Percentiles rank a stretch among this genome's conserved stretches.
Conservation (phyloP, 2,329 filamentous ascomycete species). For the Apiospora kogelbergensis region DNA sequence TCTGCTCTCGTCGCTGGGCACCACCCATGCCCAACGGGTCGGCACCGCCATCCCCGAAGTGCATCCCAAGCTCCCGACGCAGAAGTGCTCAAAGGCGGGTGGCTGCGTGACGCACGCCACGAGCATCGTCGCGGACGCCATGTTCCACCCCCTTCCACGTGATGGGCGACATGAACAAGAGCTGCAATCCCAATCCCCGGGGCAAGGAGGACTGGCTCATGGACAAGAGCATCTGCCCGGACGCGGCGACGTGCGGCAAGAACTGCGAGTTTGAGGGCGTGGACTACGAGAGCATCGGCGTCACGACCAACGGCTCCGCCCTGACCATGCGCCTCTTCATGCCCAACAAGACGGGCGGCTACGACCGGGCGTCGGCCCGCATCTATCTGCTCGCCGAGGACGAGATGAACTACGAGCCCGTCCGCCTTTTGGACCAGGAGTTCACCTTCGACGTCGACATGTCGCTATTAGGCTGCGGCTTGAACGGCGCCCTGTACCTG, state of each 20-base stretch:
- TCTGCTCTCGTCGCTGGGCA: neutral
- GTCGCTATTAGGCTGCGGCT: slow-evolving; percentile 61
- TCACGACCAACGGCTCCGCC: slow-evolving; percentile 36
- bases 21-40: neutral
- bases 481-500: slow-evolving; percentile 67
- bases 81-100: slow-evolving; percentile 40
- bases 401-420: slow-evolving; percentile 55
- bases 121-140: slow-evolving; percentile 46
- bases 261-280: slow-evolving; percentile 44
- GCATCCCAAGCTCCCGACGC: slow-evolving; percentile 46
- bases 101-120: slow-evolving; percentile 41
- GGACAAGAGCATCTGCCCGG: slow-evolving; percentile 26
- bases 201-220: slow-evolving; percentile 22
- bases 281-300: slow-evolving; percentile 41
- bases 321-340: slow-evolving; percentile 41
- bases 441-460: slow-evolving; percentile 67
- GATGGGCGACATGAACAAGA: slow-evolving; percentile 39
- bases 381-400: slow-evolving; percentile 54
- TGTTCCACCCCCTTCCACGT: slow-evolving; percentile 52
- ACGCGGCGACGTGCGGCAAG: slow-evolving; percentile 35
- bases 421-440: slow-evolving; percentile 59
- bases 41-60: slow-evolving; percentile 27
- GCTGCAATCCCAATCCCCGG: slow-evolving; percentile 43
- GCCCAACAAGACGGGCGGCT: slow-evolving; percentile 48
- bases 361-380: slow-evolving; percentile 39